phyloP scores from a whole-genome alignment of 306 rosid genomes.

The Corylus avellana region DNA sequence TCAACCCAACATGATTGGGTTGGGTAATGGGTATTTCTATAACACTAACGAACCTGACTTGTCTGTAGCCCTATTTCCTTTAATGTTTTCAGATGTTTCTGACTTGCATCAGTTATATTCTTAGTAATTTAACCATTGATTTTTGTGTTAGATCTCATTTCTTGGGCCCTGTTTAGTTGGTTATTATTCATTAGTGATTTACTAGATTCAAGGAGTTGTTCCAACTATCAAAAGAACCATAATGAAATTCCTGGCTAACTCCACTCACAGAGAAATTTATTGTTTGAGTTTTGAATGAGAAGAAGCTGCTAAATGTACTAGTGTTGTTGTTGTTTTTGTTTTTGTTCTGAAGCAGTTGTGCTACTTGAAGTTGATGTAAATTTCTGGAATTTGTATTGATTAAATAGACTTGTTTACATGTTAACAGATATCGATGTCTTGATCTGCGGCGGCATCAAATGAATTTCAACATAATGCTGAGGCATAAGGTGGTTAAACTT shows the following conservation, averaged over 20 bases:
- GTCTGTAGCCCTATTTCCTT: background rate
- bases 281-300: background rate
- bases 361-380: background rate
- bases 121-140: background rate
- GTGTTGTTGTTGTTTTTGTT: background rate
- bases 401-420: conserved; percentile 18
- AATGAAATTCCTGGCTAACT: background rate
- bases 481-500: conserved; percentile 88
- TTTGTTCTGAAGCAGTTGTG: background rate
- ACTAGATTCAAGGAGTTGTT: background rate
- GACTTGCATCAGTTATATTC: background rate
- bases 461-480: conserved; percentile 74
- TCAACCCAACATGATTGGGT: background rate
- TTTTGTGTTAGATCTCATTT: background rate
- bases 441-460: conserved; percentile 86
- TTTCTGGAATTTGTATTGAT: conserved; percentile 25
- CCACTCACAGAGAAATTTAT: background rate
- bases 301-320: background rate
- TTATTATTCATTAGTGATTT: background rate
- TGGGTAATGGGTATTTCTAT: background rate
- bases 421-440: conserved; percentile 82
- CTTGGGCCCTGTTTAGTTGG: background rate
- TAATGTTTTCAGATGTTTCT: background rate
- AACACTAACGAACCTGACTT: background rate
- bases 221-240: background rate